phyloP scores from a whole-genome alignment of 208 protist genomes.

The Dictyostelium gargantuum region DNA sequence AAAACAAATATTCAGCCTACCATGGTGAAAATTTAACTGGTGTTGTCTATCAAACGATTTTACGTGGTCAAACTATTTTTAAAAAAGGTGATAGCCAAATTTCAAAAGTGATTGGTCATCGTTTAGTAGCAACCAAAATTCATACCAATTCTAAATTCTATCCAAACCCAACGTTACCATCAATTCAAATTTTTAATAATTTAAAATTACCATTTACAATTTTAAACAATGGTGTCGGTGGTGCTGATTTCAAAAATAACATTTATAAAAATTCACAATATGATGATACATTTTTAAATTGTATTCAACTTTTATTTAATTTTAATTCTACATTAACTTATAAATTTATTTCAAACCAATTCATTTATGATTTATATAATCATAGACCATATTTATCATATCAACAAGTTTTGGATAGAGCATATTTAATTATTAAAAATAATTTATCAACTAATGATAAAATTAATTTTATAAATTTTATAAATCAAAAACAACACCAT shows the following conservation, averaged over 20 bases:
- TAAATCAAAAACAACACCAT: too few relatives aligned
- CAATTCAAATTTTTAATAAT: not conserved
- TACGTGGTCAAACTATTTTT: slow-evolving; percentile 66
- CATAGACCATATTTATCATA: slow-evolving; percentile 4
- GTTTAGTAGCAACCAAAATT: slow-evolving; percentile 11
- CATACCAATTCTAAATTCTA: not conserved
- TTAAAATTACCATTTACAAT: not conserved
- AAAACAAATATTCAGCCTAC: slow-evolving; percentile 70
- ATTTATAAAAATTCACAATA: too few relatives aligned
- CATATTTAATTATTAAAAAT: slow-evolving; percentile 12
- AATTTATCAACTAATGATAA: not conserved
- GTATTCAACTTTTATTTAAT: slow-evolving; percentile 31
- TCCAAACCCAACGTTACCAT: not conserved
- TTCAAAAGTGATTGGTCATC: not conserved
- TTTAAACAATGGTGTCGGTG: too few relatives aligned
- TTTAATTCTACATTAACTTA: not conserved
- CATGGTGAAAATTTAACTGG: slow-evolving; percentile 20
- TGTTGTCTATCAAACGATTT: slow-evolving; percentile 53
- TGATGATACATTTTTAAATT: not conserved
- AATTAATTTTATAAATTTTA: too few relatives aligned
- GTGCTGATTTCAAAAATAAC: too few relatives aligned
- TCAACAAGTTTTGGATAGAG: not conserved
- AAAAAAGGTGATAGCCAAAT: not conserved
- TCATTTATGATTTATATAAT: not conserved
- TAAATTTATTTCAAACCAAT: too few relatives aligned